A percentile compares a stretch with the other conserved stretches of the same genome.
Conservation (phyloP, 1,139 yeast genomes). For the Diutina ranongensis region DNA sequence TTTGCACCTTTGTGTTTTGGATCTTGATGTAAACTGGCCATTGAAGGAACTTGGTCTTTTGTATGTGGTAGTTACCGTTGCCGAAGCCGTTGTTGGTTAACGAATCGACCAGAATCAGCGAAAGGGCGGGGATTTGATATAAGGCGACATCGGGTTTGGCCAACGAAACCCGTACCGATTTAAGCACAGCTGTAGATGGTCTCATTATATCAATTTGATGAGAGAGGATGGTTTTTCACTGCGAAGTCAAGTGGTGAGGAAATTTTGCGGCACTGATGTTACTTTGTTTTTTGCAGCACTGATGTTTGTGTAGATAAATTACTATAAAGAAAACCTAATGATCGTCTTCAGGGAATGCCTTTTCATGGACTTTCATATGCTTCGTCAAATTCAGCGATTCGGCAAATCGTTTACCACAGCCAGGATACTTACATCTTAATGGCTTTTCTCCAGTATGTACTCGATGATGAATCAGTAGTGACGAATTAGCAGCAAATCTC, state of each 20-base stretch:
- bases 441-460: conserved; percentile 66
- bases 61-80: conserved; percentile 31
- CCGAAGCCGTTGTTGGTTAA: conserved; percentile 7
- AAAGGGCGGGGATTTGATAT: conserved; percentile 2
- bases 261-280: neutral
- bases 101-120: neutral
- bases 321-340: no score
- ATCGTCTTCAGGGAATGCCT: no score
- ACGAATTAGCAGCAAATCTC: conserved; percentile 41
- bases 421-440: conserved; percentile 61
- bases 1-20: conserved; percentile 40
- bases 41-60: conserved; percentile 47
- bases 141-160: conserved; percentile 3
- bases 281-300: neutral
- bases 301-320: neutral
- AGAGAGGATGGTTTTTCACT: neutral
- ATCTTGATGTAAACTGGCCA: conserved; percentile 59
- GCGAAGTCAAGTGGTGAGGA: neutral
- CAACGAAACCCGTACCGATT: conserved; percentile 3
- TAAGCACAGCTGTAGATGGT: neutral
- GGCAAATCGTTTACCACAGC: conserved; percentile 77
- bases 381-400: conserved; percentile 84
- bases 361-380: conserved; percentile 66
- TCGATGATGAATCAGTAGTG: conserved; percentile 41
- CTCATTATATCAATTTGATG: neutral